A percentile compares a stretch with the other conserved stretches of the same genome.
Evolutionary conservation across 257 asterid genomes (phyloP).

Genomic region (Leonotis leonurus): DNA sequence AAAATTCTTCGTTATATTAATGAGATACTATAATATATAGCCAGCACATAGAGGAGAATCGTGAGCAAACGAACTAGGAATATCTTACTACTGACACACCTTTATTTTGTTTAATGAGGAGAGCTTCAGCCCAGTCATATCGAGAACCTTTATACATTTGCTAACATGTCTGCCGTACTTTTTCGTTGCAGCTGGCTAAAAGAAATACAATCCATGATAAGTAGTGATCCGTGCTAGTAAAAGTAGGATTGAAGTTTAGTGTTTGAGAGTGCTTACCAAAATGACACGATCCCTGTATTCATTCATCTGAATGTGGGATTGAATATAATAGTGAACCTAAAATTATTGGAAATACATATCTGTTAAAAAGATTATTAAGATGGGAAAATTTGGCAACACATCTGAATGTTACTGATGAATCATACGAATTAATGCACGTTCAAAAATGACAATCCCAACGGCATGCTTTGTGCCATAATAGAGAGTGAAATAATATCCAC

Average conservation of each 20-base stretch:
- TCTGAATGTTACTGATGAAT: not conserved
- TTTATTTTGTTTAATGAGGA: conserved; percentile 59
- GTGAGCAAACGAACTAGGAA: conserved; percentile 1
- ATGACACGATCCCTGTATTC: conserved; percentile 74
- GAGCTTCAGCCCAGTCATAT: conserved; percentile 72
- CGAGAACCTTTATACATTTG: conserved; percentile 60
- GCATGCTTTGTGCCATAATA: not conserved
- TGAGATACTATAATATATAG: not conserved
- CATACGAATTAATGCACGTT: not conserved
- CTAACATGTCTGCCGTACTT: conserved; percentile 40
- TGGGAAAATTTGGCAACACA: not conserved
- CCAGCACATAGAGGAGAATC: not conserved
- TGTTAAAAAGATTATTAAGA: not conserved
- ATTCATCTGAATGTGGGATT: conserved; percentile 77
- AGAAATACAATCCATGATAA: not conserved
- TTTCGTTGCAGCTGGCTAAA: conserved; percentile 52
- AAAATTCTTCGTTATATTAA: not conserved
- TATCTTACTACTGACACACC: conserved; percentile 30
- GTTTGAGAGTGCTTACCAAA: conserved; percentile 41
- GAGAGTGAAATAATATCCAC: not conserved
- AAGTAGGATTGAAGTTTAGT: not conserved
- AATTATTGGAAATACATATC: not conserved
- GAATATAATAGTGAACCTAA: conserved; percentile 71
- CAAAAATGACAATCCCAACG: not conserved
- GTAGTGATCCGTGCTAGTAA: conserved; percentile 9